Evolutionary conservation across 768 basidiomycete species (phyloP), one percentile per base, ranked within the genome.

Genomic region (Boletus tylopilopsis): DNA sequence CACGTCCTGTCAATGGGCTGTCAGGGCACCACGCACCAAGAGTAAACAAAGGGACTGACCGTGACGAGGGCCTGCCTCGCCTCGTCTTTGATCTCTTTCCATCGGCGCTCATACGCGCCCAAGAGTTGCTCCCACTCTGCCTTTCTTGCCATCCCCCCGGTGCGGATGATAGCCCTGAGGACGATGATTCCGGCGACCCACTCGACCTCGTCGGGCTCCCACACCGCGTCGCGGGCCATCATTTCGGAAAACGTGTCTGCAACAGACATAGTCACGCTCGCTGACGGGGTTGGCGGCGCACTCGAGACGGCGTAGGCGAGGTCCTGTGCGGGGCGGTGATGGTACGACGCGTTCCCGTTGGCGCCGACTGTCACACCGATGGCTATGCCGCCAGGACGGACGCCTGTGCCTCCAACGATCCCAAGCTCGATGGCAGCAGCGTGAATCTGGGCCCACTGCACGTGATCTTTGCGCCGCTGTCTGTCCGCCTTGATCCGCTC

Each of bases 71-170:
- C 75, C 63, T 84, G 82, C 51, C 82, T 68, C 13, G 79, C 74
- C 63, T 84, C 82, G 56, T 84, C 82, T 61, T 80, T 81, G 51
- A 84, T 84, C 61, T 84, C 82, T 60, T 84, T 84, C 82, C 82
- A 84, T 46, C 81, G 66, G n/a, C 75, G 70, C 58, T 84, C 82
- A 60, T 84, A 84, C 7, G 72, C 76, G 35, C 73, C 69, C 60
- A 84, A 46, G 19, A 84, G 56, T 25, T 76, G 76, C 45, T 77
- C 80, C 58, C 81, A 83, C 49, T 80, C 75, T 35, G 76, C 71
- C 52, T 76, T 68, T 53, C 77, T 74, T n/a, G 73, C 73, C 36
- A 75, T 64, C 61, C 76, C 71, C 1, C 73, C 75, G 16, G 77
- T 77, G 48, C 81, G 68, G 48, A 84, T 83, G 35, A 84, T 73